Evolutionary conservation across 768 basidiomycete species (phyloP).

Genomic region (Suillus americanus): DNA sequence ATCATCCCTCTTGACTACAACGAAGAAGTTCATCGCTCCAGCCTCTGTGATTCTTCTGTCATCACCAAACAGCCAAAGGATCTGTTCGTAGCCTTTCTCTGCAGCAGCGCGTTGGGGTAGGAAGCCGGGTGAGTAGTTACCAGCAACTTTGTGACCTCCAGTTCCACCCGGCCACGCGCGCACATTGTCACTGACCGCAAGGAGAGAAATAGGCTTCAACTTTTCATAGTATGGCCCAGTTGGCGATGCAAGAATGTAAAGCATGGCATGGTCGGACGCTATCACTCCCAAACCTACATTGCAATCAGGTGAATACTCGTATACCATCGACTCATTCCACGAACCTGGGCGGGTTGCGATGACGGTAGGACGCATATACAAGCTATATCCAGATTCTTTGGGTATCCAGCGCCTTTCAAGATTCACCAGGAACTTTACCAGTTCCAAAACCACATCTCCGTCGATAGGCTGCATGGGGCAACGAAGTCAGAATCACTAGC

Average conservation of each 20-base stretch:
- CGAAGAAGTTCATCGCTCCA: slow-evolving; percentile 82
- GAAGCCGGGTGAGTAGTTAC: slow-evolving; percentile 64
- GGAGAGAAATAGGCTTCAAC: slow-evolving; percentile 50
- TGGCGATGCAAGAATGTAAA: slow-evolving; percentile 83
- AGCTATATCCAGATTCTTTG: slow-evolving; percentile 62
- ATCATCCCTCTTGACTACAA: slow-evolving; percentile 58
- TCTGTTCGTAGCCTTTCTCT: slow-evolving; percentile 70
- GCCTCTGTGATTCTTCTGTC: slow-evolving; percentile 58
- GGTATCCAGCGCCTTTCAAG: slow-evolving; percentile 87
- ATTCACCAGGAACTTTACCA: slow-evolving; percentile 65
- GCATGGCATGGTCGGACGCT: slow-evolving; percentile 75
- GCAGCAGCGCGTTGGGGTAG: slow-evolving; percentile 65
- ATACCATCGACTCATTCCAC: slow-evolving; percentile 2
- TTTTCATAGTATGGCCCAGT: slow-evolving; percentile 45
- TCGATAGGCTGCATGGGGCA: slow-evolving; percentile 37
- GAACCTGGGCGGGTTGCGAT: slow-evolving; percentile 46
- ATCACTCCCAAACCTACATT: slow-evolving; percentile 57
- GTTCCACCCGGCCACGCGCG: slow-evolving; percentile 86
- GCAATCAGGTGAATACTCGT: not conserved
- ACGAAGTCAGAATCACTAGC: not conserved
- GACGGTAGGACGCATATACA: slow-evolving; percentile 86
- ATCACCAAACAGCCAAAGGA: slow-evolving; percentile 75
- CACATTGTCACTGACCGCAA: slow-evolving; percentile 69
- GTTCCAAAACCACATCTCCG: slow-evolving; percentile 43
- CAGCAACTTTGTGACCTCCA: slow-evolving; percentile 58